Evolutionary conservation across 2,329 filamentous ascomycete species (phyloP).

Genomic region (Diaporthe amygdali): DNA sequence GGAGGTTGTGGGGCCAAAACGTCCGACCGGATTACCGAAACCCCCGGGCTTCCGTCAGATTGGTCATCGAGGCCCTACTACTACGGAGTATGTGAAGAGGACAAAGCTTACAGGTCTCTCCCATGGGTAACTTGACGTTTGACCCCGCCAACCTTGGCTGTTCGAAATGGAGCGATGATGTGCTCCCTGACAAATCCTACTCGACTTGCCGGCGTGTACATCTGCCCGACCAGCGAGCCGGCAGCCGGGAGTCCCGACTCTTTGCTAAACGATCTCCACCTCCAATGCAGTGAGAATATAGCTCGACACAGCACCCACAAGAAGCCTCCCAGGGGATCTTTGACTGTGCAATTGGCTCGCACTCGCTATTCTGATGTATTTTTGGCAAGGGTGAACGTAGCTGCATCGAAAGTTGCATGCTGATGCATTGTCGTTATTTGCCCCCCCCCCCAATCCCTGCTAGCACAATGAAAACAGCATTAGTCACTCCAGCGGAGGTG

Average conservation of each 20-base stretch:
- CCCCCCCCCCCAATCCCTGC: background rate
- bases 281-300: background rate
- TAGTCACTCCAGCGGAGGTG: too few species aligned
- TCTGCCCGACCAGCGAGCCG: background rate
- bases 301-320: background rate
- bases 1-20: too few species aligned
- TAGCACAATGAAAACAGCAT: background rate
- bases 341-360: background rate
- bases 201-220: background rate
- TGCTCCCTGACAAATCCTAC: background rate
- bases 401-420: background rate
- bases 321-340: background rate
- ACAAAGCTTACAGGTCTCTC: background rate
- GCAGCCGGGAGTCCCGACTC: background rate
- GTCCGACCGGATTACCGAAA: background rate
- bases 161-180: background rate
- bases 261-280: background rate
- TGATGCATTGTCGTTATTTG: background rate
- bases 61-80: background rate
- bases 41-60: background rate
- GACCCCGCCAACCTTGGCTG: background rate
- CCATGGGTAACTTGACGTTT: background rate
- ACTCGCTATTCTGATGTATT: background rate
- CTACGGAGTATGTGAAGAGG: background rate
- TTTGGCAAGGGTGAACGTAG: background rate